Evolutionary conservation across 371 early-diverging fungal genomes (phyloP).

Genomic region (Zychaea mexicana): DNA sequence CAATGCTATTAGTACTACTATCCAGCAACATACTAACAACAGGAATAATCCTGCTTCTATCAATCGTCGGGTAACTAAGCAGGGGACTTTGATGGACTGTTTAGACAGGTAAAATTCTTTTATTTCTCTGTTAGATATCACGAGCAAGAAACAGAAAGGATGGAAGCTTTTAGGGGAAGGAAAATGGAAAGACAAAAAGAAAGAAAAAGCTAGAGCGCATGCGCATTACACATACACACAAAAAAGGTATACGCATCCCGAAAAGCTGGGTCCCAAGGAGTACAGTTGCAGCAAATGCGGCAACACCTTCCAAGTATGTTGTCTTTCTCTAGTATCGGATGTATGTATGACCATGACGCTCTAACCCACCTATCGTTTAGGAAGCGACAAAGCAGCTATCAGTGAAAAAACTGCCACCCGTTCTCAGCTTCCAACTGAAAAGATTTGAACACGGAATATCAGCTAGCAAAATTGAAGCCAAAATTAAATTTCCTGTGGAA

Average conservation of each 20-base stretch:
- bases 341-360: too few relatives aligned
- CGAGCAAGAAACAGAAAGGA: background rate
- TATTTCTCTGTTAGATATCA: background rate
- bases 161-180: too few relatives aligned
- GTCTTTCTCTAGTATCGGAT: background rate
- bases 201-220: background rate
- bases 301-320: conserved; percentile 49
- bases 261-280: conserved; percentile 67
- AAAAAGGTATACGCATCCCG: conserved; percentile 73
- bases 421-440: conserved; percentile 86
- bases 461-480: conserved; percentile 84
- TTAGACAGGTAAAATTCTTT: conserved; percentile 49
- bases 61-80: conserved; percentile 23
- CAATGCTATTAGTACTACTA: too few relatives aligned
- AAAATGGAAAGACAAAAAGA: background rate
- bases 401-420: conserved; percentile 83
- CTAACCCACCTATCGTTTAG: too few relatives aligned
- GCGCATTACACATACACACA: background rate
- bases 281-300: conserved; percentile 80
- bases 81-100: conserved; percentile 53
- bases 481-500: conserved; percentile 82
- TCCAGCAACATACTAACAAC: background rate
- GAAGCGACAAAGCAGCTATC: conserved; percentile 89
- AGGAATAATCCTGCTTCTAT: background rate
- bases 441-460: conserved; percentile 84